A percentile compares a stretch with the other conserved stretches of the same genome.
These are phyloP conservation scores for Vigna nakashimae DNA, from an alignment of 306 rosid genomes.

Conservation along the genomic window DNA sequence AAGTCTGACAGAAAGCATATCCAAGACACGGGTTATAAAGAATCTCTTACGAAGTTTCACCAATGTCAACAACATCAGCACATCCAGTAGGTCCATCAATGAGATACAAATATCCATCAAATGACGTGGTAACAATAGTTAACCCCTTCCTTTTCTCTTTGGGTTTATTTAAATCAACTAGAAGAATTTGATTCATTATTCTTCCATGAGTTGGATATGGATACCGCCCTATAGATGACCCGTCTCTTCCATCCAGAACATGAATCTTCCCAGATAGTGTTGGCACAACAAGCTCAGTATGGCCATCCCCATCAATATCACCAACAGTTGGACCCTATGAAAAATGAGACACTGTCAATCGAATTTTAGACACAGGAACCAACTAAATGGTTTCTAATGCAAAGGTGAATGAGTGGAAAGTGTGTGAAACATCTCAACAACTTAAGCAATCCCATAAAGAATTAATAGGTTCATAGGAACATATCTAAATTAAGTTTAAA, in stretches of 20 bases:
- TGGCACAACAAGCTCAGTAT: slow-evolving; percentile 91
- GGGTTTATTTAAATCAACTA: slow-evolving; percentile 79
- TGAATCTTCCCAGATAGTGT: slow-evolving; percentile 89
- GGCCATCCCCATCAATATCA: slow-evolving; percentile 97
- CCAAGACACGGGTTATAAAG: slow-evolving; percentile 31
- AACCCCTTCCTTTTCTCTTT: slow-evolving; percentile 88
- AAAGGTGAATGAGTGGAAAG: not conserved
- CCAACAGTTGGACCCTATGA: slow-evolving; percentile 89
- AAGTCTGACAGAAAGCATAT: slow-evolving; percentile 31
- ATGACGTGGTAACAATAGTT: slow-evolving; percentile 88
- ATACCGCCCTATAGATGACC: slow-evolving; percentile 75
- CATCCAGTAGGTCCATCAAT: slow-evolving; percentile 97
- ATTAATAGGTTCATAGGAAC: not conserved
- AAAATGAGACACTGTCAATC: slow-evolving; percentile 42
- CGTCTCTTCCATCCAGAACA: slow-evolving; percentile 97
- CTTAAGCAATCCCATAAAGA: not conserved
- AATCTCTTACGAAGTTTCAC: slow-evolving; percentile 94
- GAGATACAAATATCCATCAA: slow-evolving; percentile 93
- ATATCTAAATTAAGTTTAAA: not conserved
- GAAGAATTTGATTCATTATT: slow-evolving; percentile 94
- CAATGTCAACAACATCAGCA: slow-evolving; percentile 97
- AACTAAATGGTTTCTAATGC: slow-evolving; percentile 2
- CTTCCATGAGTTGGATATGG: slow-evolving; percentile 95
- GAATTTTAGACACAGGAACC: slow-evolving; percentile 23
- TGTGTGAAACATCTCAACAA: not conserved